Conservation (phyloP, 352 stramenopile genomes). For the Phytopythium delawarense region DNA sequence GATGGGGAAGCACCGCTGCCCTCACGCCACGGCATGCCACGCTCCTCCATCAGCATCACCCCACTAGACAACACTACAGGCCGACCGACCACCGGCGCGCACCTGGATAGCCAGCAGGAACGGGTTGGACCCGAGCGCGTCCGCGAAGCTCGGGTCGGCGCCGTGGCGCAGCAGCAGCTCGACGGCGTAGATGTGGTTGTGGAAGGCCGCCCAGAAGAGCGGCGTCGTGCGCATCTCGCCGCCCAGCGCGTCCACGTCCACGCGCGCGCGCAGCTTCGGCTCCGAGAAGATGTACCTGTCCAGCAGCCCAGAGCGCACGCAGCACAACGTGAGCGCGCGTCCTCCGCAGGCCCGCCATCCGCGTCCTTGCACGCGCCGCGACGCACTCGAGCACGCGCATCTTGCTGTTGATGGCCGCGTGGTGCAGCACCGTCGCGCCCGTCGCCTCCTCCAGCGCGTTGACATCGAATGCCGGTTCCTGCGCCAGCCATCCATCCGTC, state of each 20-base stretch:
- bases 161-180: slow-evolving; percentile 63
- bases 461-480: slow-evolving; percentile 54
- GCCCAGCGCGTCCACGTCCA: slow-evolving; percentile 49
- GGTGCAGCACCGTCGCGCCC: slow-evolving; percentile 69
- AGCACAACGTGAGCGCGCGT: no score
- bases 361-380: no score
- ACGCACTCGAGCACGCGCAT: slow-evolving; percentile 70
- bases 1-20: slow-evolving; percentile 65
- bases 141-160: slow-evolving; percentile 45
- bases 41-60: background rate
- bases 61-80: no score
- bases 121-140: slow-evolving; percentile 48
- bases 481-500: background rate
- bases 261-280: slow-evolving; percentile 18
- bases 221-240: slow-evolving; percentile 61
- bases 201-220: slow-evolving; percentile 67
- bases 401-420: slow-evolving; percentile 75
- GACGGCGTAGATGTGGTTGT: slow-evolving; percentile 81
- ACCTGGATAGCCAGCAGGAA: slow-evolving; percentile 68
- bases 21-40: background rate
- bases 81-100: background rate
- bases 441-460: slow-evolving; percentile 44
- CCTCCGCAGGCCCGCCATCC: no score
- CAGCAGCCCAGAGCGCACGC: background rate
- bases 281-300: slow-evolving; percentile 49